These are phyloP conservation scores for Fraxinus latifolia DNA, from an alignment of 305 asterid genomes.

Conservation along the genomic window DNA sequence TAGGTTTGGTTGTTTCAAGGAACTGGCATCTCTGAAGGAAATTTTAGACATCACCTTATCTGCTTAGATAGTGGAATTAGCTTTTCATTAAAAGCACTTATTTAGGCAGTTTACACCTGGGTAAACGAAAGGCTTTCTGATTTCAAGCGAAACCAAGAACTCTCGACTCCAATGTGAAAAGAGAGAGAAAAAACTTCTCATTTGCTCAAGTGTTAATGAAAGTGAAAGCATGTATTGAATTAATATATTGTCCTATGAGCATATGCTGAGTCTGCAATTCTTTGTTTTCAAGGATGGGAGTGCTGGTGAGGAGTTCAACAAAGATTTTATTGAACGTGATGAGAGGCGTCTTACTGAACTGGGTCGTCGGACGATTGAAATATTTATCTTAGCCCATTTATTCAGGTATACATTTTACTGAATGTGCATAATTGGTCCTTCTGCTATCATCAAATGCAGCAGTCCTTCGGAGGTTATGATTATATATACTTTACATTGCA, in stretches of 20 bases:
- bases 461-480: constrained; percentile 36
- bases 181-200: not conserved
- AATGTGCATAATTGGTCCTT: not conserved
- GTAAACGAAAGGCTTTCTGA: not conserved
- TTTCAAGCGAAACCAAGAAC: not conserved
- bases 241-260: not conserved
- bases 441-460: not conserved
- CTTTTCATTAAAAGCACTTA: not conserved
- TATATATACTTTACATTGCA: not conserved
- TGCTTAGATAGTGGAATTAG: not conserved
- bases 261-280: constrained; percentile 17
- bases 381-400: constrained; percentile 75
- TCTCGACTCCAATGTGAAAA: not conserved
- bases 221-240: not conserved
- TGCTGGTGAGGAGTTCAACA: constrained; percentile 78
- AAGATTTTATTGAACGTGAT: constrained; percentile 73
- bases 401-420: constrained; percentile 53
- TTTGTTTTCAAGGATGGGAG: constrained; percentile 58
- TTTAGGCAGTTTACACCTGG: not conserved
- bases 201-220: not conserved
- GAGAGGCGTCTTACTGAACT: constrained; percentile 5
- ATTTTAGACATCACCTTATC: not conserved
- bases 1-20: not conserved
- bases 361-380: constrained; percentile 27
- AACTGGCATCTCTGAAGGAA: not conserved